Evolutionary conservation across 2,329 filamentous ascomycete genomes (phyloP).

Genomic region (Exophiala viscosa): DNA sequence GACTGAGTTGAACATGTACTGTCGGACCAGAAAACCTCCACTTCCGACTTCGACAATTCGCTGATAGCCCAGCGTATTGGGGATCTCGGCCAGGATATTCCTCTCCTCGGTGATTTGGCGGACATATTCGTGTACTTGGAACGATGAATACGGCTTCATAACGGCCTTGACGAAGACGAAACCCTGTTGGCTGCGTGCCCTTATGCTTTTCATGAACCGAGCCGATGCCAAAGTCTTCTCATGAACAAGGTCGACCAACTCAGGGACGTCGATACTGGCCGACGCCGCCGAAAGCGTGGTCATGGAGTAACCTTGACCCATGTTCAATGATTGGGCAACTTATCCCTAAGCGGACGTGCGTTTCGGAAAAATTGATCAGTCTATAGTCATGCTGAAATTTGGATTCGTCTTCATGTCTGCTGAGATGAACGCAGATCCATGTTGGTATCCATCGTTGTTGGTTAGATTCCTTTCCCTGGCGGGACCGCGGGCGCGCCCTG

Average conservation of each 20-base stretch:
- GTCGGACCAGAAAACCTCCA: conserved; percentile 87
- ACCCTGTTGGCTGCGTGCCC: conserved; percentile 84
- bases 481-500: no score
- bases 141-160: conserved; percentile 81
- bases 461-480: no score
- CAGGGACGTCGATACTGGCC: conserved; percentile 88
- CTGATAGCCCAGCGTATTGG: conserved; percentile 88
- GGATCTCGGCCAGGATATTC: conserved; percentile 72
- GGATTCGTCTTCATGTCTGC: no score
- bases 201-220: conserved; percentile 94
- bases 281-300: conserved; percentile 87
- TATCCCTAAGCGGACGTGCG: no score
- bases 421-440: no score
- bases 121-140: conserved; percentile 76
- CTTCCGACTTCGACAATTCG: conserved; percentile 86
- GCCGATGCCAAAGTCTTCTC: conserved; percentile 89
- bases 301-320: conserved; percentile 97
- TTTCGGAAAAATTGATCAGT: no score
- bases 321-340: conserved; percentile 40
- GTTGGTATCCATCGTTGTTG: no score
- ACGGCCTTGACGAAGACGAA: conserved; percentile 91
- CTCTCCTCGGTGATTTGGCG: conserved; percentile 76
- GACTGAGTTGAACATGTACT: conserved; percentile 92
- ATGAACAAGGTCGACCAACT: conserved; percentile 85
- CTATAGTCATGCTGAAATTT: no score